Evolutionary conservation across 345 rosid genomes (phyloP).

Genomic region (Jatropha curcas): DNA sequence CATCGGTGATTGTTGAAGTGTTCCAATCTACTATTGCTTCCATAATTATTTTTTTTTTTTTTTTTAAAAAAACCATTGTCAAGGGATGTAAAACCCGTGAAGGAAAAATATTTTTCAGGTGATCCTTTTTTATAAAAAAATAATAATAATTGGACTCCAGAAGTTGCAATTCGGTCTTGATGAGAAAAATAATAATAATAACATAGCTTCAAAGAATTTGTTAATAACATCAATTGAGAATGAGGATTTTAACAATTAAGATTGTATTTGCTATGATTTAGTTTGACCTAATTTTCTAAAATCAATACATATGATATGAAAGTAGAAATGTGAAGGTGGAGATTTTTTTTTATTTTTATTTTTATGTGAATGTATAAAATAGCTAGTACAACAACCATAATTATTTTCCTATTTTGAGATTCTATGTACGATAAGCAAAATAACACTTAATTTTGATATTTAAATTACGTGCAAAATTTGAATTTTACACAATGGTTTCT

Average conservation of each 20-base stretch:
- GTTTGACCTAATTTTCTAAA: background rate
- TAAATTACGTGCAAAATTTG: no score
- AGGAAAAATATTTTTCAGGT: background rate
- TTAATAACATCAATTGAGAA: background rate
- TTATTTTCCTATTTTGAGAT: no score
- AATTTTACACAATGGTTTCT: no score
- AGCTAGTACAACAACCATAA: no score
- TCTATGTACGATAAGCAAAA: no score
- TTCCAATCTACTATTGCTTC: slow-evolving; percentile 21
- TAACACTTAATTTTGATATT: no score
- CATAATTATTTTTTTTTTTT: no score
- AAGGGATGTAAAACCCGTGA: background rate
- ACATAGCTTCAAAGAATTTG: background rate
- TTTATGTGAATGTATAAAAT: no score
- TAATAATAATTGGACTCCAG: background rate
- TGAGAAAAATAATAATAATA: background rate
- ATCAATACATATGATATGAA: no score
- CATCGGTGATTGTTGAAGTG: slow-evolving; percentile 14
- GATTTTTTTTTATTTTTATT: no score
- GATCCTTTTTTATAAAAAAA: background rate
- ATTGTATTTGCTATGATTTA: background rate
- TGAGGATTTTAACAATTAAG: background rate
- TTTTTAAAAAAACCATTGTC: background rate
- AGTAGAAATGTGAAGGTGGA: no score
- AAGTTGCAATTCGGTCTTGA: background rate